A percentile compares a stretch with the other conserved stretches of the same genome.
Conservation (phyloP, 441 rosid species). For the Erodium moschatum region DNA sequence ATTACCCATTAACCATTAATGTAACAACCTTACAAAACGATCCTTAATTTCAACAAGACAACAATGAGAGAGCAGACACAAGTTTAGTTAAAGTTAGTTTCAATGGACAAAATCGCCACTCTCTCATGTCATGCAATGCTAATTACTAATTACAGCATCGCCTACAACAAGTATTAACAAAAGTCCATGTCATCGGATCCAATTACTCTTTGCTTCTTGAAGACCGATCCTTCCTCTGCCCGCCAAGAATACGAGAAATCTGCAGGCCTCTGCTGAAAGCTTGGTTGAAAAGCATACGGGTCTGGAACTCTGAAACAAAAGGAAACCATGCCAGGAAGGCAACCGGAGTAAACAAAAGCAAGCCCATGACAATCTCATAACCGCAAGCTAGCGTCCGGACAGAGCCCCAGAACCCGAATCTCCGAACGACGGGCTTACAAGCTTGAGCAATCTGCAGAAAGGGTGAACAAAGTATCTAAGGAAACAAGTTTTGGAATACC, state of each 20-base stretch:
- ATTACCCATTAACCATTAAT: background rate
- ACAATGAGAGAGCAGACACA: background rate
- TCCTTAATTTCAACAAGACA: background rate
- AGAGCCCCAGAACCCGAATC: conserved; percentile 88
- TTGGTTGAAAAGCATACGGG: conserved; percentile 98
- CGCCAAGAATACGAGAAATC: conserved; percentile 95
- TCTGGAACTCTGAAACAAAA: conserved; percentile 93
- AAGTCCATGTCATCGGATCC: background rate
- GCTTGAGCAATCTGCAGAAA: conserved; percentile 77
- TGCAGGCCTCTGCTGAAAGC: conserved; percentile 98
- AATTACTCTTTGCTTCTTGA: conserved; percentile 66
- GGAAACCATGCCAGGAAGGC: conserved; percentile 99
- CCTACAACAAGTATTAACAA: conserved; percentile 13
- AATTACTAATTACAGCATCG: conserved; percentile 20
- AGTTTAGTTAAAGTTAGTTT: conserved; percentile 2
- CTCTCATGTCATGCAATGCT: conserved; percentile 5
- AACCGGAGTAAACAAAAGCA: conserved; percentile 87
- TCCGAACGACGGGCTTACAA: conserved; percentile 58
- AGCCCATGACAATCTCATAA: conserved; percentile 84
- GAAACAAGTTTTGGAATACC: no score
- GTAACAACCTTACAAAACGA: background rate
- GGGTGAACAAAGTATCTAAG: no score
- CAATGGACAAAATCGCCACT: conserved; percentile 22
- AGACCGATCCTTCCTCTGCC: conserved; percentile 72
- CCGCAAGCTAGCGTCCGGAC: conserved; percentile 85